A percentile compares a stretch with the other conserved stretches of the same genome.
phyloP scores from a whole-genome alignment of 2,329 filamentous ascomycete genomes.

The Alternaria ventricosa region DNA sequence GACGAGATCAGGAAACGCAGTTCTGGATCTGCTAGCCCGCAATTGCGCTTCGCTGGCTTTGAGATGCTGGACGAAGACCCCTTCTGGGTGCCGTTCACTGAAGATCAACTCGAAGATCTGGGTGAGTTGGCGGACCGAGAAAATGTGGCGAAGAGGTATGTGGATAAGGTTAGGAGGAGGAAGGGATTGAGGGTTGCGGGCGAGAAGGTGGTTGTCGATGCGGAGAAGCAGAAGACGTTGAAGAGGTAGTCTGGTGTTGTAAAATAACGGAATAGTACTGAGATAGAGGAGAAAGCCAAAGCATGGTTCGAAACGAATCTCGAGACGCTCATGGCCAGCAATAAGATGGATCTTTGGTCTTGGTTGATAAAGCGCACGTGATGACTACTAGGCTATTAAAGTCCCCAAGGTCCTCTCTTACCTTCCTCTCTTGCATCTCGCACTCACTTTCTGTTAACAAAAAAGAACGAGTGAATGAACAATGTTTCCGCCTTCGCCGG shows the following conservation, averaged over 20 bases:
- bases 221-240: constrained; percentile 86
- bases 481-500: too few relatives aligned
- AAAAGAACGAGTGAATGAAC: too few relatives aligned
- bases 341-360: not conserved
- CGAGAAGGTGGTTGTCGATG: constrained; percentile 72
- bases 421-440: too few relatives aligned
- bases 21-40: constrained; percentile 86
- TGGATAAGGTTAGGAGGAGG: constrained; percentile 83
- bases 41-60: constrained; percentile 91
- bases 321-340: not conserved
- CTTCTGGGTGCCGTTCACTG: constrained; percentile 96
- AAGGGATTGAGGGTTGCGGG: constrained; percentile 86
- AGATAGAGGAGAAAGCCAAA: too few relatives aligned
- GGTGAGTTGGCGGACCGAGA: constrained; percentile 92
- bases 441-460: too few relatives aligned
- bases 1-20: constrained; percentile 97
- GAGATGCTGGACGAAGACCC: constrained; percentile 94
- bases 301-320: too few relatives aligned
- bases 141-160: constrained; percentile 95
- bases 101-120: constrained; percentile 94
- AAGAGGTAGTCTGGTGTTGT: constrained; percentile 58
- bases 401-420: too few relatives aligned
- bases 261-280: not conserved
- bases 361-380: too few relatives aligned
- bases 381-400: too few relatives aligned